A percentile compares a stretch with the other conserved stretches of the same genome.
Evolutionary conservation across 1,284 basidiomycete genomes (phyloP).

Genomic region (Uromyces viciae-fabae): DNA sequence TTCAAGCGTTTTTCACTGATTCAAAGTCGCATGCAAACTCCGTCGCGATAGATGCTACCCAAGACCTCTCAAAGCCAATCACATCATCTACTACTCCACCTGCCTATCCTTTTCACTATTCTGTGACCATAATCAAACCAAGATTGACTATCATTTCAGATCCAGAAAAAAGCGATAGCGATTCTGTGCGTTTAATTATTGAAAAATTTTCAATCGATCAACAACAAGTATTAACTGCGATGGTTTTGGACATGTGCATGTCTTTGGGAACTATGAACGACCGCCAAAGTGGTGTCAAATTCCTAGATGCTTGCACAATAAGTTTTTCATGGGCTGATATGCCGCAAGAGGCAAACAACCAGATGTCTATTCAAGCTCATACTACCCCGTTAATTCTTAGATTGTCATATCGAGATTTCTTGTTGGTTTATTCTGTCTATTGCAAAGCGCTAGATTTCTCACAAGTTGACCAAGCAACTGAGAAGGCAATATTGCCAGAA

Average conservation of each 20-base stretch:
- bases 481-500: not conserved
- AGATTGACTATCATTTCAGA: constrained; percentile 41
- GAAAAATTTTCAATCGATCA: constrained; percentile 42
- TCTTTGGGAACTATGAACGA: constrained; percentile 42
- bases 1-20: constrained; percentile 78
- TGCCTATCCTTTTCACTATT: constrained; percentile 17
- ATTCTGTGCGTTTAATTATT: constrained; percentile 40
- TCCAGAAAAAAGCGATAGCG: constrained; percentile 39
- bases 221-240: constrained; percentile 22
- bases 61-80: constrained; percentile 15
- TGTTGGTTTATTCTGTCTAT: constrained; percentile 41
- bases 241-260: constrained; percentile 38
- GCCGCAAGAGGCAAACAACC: constrained; percentile 10
- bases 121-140: constrained; percentile 37
- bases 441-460: constrained; percentile 41
- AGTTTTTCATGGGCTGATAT: constrained; percentile 33
- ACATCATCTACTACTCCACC: not conserved
- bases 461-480: constrained; percentile 2
- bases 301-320: constrained; percentile 43
- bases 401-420: constrained; percentile 39
- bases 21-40: constrained; percentile 58
- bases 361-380: constrained; percentile 31
- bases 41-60: not conserved
- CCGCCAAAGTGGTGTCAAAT: constrained; percentile 30
- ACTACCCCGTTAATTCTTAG: constrained; percentile 36